phyloP scores from a whole-genome alignment of 257 asterid species.

The Primulina eburnea region DNA sequence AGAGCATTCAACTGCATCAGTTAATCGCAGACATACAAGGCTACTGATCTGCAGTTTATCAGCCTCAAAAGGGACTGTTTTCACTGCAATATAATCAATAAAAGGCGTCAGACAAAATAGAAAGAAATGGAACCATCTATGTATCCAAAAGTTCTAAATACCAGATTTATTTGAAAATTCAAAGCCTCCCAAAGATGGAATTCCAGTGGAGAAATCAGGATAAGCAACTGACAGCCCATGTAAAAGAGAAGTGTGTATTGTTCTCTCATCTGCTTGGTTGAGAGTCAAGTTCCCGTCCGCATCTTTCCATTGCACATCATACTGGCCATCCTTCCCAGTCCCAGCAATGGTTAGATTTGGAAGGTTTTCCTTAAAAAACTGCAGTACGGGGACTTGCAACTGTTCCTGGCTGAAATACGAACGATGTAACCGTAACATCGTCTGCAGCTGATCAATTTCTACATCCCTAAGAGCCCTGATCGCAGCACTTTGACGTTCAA shows the following conservation, averaged over 20 bases:
- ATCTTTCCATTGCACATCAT: slow-evolving; percentile 64
- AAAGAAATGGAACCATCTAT: background rate
- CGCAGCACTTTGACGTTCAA: slow-evolving; percentile 71
- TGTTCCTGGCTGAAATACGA: slow-evolving; percentile 62
- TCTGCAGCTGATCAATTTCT: slow-evolving; percentile 61
- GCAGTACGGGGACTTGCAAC: slow-evolving; percentile 54
- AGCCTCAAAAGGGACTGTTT: slow-evolving; percentile 48
- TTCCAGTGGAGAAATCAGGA: slow-evolving; percentile 58
- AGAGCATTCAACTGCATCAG: slow-evolving; percentile 9
- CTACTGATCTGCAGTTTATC: slow-evolving; percentile 63
- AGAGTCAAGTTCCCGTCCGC: slow-evolving; percentile 35
- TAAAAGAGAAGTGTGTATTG: slow-evolving; percentile 61
- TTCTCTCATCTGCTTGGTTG: slow-evolving; percentile 48
- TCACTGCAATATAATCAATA: slow-evolving; percentile 54
- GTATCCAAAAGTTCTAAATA: slow-evolving; percentile 26
- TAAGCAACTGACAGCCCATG: slow-evolving; percentile 56
- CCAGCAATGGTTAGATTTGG: slow-evolving; percentile 49
- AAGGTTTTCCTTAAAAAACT: slow-evolving; percentile 66
- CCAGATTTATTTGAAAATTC: slow-evolving; percentile 73
- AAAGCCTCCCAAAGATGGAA: slow-evolving; percentile 67
- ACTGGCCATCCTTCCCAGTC: slow-evolving; percentile 46
- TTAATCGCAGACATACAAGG: slow-evolving; percentile 51
- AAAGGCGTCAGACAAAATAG: slow-evolving; percentile 22
- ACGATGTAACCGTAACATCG: slow-evolving; percentile 55
- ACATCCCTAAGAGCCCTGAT: slow-evolving; percentile 80